Percentiles rank a stretch among this genome's conserved stretches.
Conservation (phyloP, 768 basidiomycete genomes). For the Pulveroboletus sp. region DNA sequence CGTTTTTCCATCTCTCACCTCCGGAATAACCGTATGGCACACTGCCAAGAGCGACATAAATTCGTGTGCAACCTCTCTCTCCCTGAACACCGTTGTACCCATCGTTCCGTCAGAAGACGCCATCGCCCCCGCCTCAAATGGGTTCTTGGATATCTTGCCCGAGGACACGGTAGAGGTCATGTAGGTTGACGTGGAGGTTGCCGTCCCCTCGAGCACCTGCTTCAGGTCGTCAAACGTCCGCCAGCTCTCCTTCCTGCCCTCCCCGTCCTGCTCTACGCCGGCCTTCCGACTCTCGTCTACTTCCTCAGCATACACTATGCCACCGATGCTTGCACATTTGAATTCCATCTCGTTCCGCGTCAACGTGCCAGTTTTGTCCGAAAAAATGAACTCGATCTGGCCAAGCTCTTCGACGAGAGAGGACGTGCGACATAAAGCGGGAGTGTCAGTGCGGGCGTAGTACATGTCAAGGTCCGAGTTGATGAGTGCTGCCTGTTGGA, state of each 20-base stretch:
- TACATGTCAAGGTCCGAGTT: slow-evolving; percentile 99
- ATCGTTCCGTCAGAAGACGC: not conserved
- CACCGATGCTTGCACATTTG: slow-evolving; percentile 82
- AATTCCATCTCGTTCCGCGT: slow-evolving; percentile 99
- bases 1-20: slow-evolving; percentile 83
- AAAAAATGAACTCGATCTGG: slow-evolving; percentile 95
- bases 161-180: not conserved
- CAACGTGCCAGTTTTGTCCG: slow-evolving; percentile 91
- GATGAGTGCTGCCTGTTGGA: slow-evolving; percentile 94
- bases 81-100: slow-evolving; percentile 7
- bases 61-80: slow-evolving; percentile 58
- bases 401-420: slow-evolving; percentile 97
- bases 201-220: slow-evolving; percentile 42
- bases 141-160: slow-evolving; percentile 37
- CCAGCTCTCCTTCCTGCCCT: slow-evolving; percentile 52
- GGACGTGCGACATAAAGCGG: slow-evolving; percentile 95
- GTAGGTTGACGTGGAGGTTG: not conserved
- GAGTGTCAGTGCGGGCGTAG: slow-evolving; percentile 89
- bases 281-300: slow-evolving; percentile 84
- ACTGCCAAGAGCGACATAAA: slow-evolving; percentile 85
- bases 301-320: slow-evolving; percentile 82
- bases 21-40: slow-evolving; percentile 98
- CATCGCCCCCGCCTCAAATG: slow-evolving; percentile 45
- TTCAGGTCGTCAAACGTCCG: slow-evolving; percentile 75
- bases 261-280: slow-evolving; percentile 40